These are phyloP conservation scores for Hypocrella siamensis DNA, from an alignment of 2,329 filamentous ascomycete species.

Conservation along the genomic window DNA sequence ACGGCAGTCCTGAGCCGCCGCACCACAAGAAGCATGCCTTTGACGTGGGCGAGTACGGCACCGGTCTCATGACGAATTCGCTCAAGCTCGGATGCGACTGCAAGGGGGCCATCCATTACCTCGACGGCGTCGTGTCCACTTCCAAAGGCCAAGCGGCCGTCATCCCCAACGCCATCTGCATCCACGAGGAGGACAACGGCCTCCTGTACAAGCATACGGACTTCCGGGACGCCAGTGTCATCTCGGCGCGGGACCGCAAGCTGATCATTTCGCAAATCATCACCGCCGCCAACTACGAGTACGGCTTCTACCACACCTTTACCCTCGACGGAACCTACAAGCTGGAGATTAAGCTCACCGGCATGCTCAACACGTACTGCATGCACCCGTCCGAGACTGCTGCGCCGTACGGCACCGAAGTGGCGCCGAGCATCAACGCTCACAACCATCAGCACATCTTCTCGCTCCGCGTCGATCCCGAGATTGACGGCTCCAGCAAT, in stretches of 20 bases:
- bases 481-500: conserved; percentile 46
- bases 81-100: conserved; percentile 46
- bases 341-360: conserved; percentile 38
- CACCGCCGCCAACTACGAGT: conserved; percentile 53
- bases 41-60: conserved; percentile 52
- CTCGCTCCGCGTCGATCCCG: conserved; percentile 48
- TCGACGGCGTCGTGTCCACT: conserved; percentile 20
- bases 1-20: conserved; percentile 46
- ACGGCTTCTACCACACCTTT: conserved; percentile 23
- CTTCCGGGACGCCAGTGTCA: conserved; percentile 41
- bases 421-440: conserved; percentile 44
- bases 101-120: conserved; percentile 39
- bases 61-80: conserved; percentile 51
- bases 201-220: conserved; percentile 52
- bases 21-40: conserved; percentile 55
- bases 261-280: conserved; percentile 50
- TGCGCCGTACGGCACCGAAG: conserved; percentile 42
- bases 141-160: conserved; percentile 41
- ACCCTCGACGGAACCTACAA: conserved; percentile 50
- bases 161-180: conserved; percentile 38
- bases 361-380: conserved; percentile 23
- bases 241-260: conserved; percentile 40
- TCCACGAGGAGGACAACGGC: conserved; percentile 29
- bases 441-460: conserved; percentile 61
- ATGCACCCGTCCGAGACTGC: conserved; percentile 22